Evolutionary conservation across 306 rosid genomes (phyloP).

Genomic region (Castanea mollissima): DNA sequence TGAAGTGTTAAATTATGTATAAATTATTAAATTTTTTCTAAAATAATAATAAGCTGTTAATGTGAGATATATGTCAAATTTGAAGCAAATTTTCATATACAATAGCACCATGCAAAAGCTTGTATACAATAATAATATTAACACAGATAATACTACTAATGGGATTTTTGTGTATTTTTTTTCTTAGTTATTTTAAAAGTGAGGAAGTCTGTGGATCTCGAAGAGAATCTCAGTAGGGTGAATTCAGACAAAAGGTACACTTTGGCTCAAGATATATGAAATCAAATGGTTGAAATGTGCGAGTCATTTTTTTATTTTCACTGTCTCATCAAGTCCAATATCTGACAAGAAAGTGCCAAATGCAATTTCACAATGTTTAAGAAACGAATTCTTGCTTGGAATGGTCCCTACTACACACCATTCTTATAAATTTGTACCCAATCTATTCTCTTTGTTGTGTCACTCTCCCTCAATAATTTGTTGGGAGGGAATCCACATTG

Average conservation of each 20-base stretch:
- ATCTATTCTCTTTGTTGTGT: conserved; percentile 18
- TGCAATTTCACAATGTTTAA: conserved; percentile 23
- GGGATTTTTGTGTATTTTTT: too few species aligned
- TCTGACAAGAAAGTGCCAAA: conserved; percentile 65
- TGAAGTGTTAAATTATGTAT: too few species aligned
- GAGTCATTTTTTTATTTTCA: too few species aligned
- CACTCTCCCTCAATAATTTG: conserved; percentile 22
- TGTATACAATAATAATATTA: too few species aligned
- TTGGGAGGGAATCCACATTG: background rate
- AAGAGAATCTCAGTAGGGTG: background rate
- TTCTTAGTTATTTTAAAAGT: too few species aligned
- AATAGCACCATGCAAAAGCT: too few species aligned
- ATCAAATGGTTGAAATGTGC: too few species aligned
- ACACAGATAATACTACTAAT: too few species aligned
- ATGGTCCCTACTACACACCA: conserved; percentile 2
- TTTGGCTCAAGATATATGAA: too few species aligned
- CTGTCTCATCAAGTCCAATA: conserved; percentile 13
- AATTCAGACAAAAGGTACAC: background rate
- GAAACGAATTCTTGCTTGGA: background rate
- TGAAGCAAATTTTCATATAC: background rate
- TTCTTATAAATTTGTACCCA: conserved; percentile 3
- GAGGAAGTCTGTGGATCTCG: background rate
- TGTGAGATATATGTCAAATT: too few species aligned
- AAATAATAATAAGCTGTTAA: too few species aligned
- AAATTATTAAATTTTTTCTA: too few species aligned